Percentiles rank a stretch among this genome's conserved stretches.
Evolutionary conservation across 2,329 filamentous ascomycete genomes (phyloP).

Genomic region (Nemania sp.): DNA sequence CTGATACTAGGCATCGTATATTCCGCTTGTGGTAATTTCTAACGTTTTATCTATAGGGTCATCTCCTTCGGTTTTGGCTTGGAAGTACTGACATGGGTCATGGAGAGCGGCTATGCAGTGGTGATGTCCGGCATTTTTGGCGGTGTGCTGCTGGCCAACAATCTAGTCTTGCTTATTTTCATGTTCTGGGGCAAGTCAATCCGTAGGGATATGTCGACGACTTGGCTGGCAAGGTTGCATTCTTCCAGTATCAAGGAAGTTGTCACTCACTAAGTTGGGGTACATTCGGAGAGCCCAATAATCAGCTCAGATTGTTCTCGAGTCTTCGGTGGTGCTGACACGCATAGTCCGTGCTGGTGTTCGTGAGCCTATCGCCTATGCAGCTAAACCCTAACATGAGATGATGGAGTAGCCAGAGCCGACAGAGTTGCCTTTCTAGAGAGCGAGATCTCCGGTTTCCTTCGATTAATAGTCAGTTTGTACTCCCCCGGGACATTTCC

Average conservation of each 20-base stretch:
- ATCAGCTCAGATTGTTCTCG: not conserved
- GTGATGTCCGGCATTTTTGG: slow-evolving; percentile 56
- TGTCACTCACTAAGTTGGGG: slow-evolving; percentile 29
- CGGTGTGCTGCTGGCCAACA: slow-evolving; percentile 53
- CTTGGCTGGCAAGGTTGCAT: slow-evolving; percentile 54
- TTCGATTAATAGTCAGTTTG: not conserved
- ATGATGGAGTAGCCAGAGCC: slow-evolving; percentile 10
- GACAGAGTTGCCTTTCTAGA: not conserved
- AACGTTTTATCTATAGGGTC: slow-evolving; percentile 34
- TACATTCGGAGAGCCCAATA: not conserved
- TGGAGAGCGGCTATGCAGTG: slow-evolving; percentile 51
- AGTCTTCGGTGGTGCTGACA: slow-evolving; percentile 2
- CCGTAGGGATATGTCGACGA: slow-evolving; percentile 48
- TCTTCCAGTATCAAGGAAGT: slow-evolving; percentile 34
- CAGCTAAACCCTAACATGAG: slow-evolving; percentile 16
- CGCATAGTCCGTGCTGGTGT: not conserved
- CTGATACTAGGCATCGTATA: not conserved
- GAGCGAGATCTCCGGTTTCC: slow-evolving; percentile 3
- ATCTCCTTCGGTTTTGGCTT: slow-evolving; percentile 58
- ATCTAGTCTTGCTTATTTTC: slow-evolving; percentile 52
- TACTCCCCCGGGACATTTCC: not conserved
- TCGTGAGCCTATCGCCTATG: slow-evolving; percentile 17
- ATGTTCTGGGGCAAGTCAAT: slow-evolving; percentile 57
- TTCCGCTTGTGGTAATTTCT: not conserved
- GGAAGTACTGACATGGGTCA: slow-evolving; percentile 55